These are phyloP conservation scores for Xylaria sp. DNA, from an alignment of 2,329 filamentous ascomycete genomes.

Conservation along the genomic window DNA sequence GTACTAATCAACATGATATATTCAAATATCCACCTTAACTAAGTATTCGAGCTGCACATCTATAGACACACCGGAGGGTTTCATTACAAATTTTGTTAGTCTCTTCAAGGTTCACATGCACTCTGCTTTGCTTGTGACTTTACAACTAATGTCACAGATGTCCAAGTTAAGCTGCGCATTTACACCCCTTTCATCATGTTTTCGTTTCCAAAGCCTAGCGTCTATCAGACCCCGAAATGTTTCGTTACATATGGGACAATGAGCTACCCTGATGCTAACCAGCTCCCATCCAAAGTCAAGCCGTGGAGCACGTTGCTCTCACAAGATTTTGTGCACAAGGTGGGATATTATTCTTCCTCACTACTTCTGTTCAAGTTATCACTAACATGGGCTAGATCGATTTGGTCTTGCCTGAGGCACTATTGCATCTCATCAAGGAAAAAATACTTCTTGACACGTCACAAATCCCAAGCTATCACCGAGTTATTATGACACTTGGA, in stretches of 20 bases:
- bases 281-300: constrained; percentile 76
- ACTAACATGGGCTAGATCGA: constrained; percentile 61
- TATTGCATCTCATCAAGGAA: constrained; percentile 63
- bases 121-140: neutral
- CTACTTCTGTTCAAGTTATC: neutral
- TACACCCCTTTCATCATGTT: constrained; percentile 53
- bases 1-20: neutral
- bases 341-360: constrained; percentile 45
- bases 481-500: constrained; percentile 76
- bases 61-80: constrained; percentile 26
- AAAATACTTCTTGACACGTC: constrained; percentile 56
- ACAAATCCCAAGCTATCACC: constrained; percentile 64
- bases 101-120: neutral
- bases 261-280: constrained; percentile 74
- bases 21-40: constrained; percentile 9
- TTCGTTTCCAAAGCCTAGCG: constrained; percentile 55
- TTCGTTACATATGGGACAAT: constrained; percentile 76
- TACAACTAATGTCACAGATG: neutral
- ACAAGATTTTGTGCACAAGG: constrained; percentile 76
- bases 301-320: constrained; percentile 77
- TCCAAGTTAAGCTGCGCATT: neutral
- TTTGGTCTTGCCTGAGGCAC: constrained; percentile 74
- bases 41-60: rapidly evolving
- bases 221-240: constrained; percentile 73
- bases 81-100: constrained; percentile 2